phyloP scores from a whole-genome alignment of 331 rosid species.

The Rosa hybrid region DNA sequence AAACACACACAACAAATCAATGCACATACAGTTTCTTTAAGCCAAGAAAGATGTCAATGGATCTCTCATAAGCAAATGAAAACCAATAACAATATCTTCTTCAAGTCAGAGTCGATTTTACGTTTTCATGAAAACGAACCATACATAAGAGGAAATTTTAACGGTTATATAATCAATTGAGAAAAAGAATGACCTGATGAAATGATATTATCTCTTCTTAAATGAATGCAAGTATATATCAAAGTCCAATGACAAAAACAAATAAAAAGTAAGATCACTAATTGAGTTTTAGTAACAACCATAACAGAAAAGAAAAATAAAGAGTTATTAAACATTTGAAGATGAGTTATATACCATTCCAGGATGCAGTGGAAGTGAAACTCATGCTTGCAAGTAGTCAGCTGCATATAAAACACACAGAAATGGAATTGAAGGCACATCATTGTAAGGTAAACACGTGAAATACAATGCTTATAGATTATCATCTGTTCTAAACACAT shows the following conservation, averaged over 20 bases:
- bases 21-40: neutral
- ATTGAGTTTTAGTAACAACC: neutral
- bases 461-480: neutral
- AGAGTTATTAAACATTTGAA: neutral
- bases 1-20: no score
- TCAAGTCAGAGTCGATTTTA: neutral
- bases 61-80: neutral
- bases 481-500: neutral
- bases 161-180: neutral
- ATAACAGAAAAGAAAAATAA: neutral
- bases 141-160: neutral
- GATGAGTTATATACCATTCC: slow-evolving; percentile 64
- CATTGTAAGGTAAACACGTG: neutral
- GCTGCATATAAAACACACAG: slow-evolving; percentile 46
- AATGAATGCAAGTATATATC: neutral
- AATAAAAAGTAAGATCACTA: neutral
- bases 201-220: neutral
- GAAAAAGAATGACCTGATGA: neutral
- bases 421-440: slow-evolving; percentile 11
- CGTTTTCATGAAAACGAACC: neutral
- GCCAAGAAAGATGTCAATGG: neutral
- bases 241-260: neutral
- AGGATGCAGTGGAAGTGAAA: slow-evolving; percentile 96
- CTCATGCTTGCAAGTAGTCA: slow-evolving; percentile 82
- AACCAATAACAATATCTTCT: neutral